phyloP scores from a whole-genome alignment of 148 eudicot species.

The Arbutus unedo region DNA sequence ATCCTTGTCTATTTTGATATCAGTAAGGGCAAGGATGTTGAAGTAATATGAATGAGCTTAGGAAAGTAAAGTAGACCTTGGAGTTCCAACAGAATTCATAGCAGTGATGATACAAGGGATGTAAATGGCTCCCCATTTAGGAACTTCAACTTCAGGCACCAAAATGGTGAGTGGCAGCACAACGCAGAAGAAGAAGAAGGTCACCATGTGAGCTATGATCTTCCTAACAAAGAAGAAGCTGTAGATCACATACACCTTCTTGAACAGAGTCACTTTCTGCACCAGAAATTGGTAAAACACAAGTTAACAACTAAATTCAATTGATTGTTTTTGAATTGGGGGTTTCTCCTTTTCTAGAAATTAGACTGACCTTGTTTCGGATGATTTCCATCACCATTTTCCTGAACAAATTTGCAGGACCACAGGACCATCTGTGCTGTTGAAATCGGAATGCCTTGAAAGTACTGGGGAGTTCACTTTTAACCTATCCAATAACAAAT shows the following conservation, averaged over 20 bases:
- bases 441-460: slow-evolving; percentile 53
- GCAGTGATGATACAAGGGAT: slow-evolving; percentile 45
- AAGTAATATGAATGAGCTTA: not conserved
- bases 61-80: slow-evolving; percentile 33
- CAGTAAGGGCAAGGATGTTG: not conserved
- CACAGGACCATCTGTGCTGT: slow-evolving; percentile 64
- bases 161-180: slow-evolving; percentile 48
- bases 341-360: not conserved
- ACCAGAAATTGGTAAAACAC: not conserved
- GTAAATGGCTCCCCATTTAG: slow-evolving; percentile 46
- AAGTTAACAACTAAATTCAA: not conserved
- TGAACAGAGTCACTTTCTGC: slow-evolving; percentile 53
- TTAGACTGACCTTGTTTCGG: slow-evolving; percentile 31
- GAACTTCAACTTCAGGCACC: slow-evolving; percentile 46
- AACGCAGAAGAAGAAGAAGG: slow-evolving; percentile 47
- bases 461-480: slow-evolving; percentile 56
- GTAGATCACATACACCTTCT: slow-evolving; percentile 53
- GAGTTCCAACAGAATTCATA: slow-evolving; percentile 58
- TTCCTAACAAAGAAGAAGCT: slow-evolving; percentile 57
- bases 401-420: slow-evolving; percentile 58
- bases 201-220: slow-evolving; percentile 47
- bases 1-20: too few species aligned
- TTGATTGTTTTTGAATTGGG: not conserved
- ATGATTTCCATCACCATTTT: slow-evolving; percentile 52
- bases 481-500: slow-evolving; percentile 30